Conservation (phyloP, 106 monocot species). For the Triglochin maritima region DNA sequence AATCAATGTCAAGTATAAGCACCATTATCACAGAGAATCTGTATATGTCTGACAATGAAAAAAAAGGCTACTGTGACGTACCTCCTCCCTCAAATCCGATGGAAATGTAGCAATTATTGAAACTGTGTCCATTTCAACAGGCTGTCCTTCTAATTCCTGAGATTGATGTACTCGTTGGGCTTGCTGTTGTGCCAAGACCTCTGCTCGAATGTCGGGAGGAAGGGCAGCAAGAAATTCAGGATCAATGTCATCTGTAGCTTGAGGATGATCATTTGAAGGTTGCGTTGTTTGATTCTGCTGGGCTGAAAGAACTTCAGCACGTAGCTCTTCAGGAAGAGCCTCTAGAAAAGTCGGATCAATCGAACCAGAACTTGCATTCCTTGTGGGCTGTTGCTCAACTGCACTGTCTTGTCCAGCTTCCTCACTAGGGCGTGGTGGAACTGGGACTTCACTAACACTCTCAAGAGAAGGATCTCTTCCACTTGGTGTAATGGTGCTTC, state of each 20-base stretch:
- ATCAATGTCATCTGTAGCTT: slow-evolving; percentile 73
- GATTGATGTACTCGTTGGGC: slow-evolving; percentile 76
- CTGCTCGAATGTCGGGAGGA: slow-evolving; percentile 93
- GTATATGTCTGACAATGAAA: too few relatives aligned
- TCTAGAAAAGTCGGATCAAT: slow-evolving; percentile 98
- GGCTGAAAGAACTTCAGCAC: slow-evolving; percentile 94
- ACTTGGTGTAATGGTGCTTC: slow-evolving; percentile 19
- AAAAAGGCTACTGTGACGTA: neutral
- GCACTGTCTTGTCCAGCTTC: slow-evolving; percentile 32
- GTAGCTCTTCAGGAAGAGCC: slow-evolving; percentile 88
- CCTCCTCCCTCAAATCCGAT: slow-evolving; percentile 98
- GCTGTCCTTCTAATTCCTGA: slow-evolving; percentile 95
- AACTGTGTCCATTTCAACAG: slow-evolving; percentile 99
- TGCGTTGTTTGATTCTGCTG: slow-evolving; percentile 72
- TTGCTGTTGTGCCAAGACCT: slow-evolving; percentile 88
- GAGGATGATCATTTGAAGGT: slow-evolving; percentile 64
- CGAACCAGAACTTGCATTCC: slow-evolving; percentile 39
- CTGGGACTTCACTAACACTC: slow-evolving; percentile 83
- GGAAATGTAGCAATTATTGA: slow-evolving; percentile 99
- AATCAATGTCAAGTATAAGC: neutral
- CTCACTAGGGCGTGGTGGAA: slow-evolving; percentile 19
- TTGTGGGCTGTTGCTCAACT: slow-evolving; percentile 33
- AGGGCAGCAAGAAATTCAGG: slow-evolving; percentile 99
- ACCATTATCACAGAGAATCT: neutral
- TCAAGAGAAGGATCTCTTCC: slow-evolving; percentile 58